Percentiles rank a stretch among this genome's conserved stretches.
phyloP scores from a whole-genome alignment of 495 filamentous ascomycete species.

The Apiosordaria backusii region DNA sequence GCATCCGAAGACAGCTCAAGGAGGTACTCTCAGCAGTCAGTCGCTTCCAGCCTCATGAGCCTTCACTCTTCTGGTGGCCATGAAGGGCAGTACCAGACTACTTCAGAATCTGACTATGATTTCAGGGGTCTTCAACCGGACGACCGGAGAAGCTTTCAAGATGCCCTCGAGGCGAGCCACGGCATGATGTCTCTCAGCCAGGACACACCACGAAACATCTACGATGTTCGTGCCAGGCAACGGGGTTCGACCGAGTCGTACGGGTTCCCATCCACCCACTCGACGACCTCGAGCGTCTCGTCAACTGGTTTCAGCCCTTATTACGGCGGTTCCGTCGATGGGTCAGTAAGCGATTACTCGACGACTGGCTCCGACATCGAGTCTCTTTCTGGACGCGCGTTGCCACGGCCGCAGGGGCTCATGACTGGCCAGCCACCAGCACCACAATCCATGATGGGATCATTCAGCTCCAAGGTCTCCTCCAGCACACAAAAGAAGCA shows the following conservation, averaged over 20 bases:
- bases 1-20: slow-evolving; percentile 61
- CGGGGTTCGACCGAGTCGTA: slow-evolving; percentile 84
- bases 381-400: slow-evolving; percentile 68
- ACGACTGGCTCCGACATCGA: slow-evolving; percentile 84
- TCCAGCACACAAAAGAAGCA: slow-evolving; percentile 99
- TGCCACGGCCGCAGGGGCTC: slow-evolving; percentile 73
- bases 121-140: slow-evolving; percentile 58
- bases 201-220: slow-evolving; percentile 81
- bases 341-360: slow-evolving; percentile 94
- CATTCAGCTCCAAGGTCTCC: slow-evolving; percentile 95
- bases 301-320: slow-evolving; percentile 72
- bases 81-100: slow-evolving; percentile 46
- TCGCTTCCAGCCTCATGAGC: slow-evolving; percentile 47
- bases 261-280: slow-evolving; percentile 88
- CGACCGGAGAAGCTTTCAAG: slow-evolving; percentile 64
- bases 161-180: slow-evolving; percentile 77
- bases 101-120: slow-evolving; percentile 59
- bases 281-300: slow-evolving; percentile 91
- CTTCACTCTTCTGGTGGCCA: slow-evolving; percentile 23
- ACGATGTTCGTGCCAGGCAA: slow-evolving; percentile 56
- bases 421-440: slow-evolving; percentile 71
- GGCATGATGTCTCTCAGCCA: slow-evolving; percentile 97
- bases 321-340: slow-evolving; percentile 79
- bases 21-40: slow-evolving; percentile 88
- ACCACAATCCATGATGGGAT: slow-evolving; percentile 96